Conservation (phyloP, 1,284 basidiomycete species). For the Cutaneotrichosporon sp. region DNA sequence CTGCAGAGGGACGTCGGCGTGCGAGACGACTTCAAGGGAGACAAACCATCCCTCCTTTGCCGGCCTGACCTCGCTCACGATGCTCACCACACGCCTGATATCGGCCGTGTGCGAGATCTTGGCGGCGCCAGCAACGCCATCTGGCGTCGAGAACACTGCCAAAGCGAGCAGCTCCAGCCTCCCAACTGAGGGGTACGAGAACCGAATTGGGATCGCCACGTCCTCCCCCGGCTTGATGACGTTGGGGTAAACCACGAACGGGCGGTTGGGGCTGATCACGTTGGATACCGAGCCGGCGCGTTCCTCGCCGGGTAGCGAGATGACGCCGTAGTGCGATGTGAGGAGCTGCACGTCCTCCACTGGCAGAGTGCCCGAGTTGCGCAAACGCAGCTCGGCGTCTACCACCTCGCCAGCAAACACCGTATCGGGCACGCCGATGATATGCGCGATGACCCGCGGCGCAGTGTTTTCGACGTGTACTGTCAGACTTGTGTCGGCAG, state of each 20-base stretch:
- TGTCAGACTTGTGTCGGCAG: constrained; percentile 43
- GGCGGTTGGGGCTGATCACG: constrained; percentile 17
- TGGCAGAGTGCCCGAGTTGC: constrained; percentile 36
- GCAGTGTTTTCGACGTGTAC: constrained; percentile 39
- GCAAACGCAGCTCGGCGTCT: constrained; percentile 25
- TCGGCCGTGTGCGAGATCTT: constrained; percentile 17
- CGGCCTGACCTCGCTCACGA: constrained; percentile 5
- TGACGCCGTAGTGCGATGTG: constrained; percentile 25
- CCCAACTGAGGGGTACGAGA: constrained; percentile 19
- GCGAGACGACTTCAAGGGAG: constrained; percentile 7
- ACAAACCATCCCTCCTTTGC: constrained; percentile 11
- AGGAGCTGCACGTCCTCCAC: constrained; percentile 37
- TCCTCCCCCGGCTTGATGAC: constrained; percentile 25
- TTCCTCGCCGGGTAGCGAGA: constrained; percentile 4
- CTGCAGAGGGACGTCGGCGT: constrained; percentile 9
- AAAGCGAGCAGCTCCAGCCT: constrained; percentile 27
- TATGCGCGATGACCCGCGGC: constrained; percentile 38
- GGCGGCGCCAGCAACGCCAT: constrained; percentile 15
- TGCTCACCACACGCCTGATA: constrained; percentile 14
- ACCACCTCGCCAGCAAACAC: constrained; percentile 42
- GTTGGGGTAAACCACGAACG: constrained; percentile 14
- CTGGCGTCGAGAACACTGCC: constrained; percentile 20
- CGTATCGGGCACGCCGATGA: constrained; percentile 24
- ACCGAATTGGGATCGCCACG: constrained; percentile 22
- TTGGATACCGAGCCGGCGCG: constrained; percentile 23